These are phyloP conservation scores for Agrocybe praecox DNA, from an alignment of 768 basidiomycete species.

Conservation along the genomic window DNA sequence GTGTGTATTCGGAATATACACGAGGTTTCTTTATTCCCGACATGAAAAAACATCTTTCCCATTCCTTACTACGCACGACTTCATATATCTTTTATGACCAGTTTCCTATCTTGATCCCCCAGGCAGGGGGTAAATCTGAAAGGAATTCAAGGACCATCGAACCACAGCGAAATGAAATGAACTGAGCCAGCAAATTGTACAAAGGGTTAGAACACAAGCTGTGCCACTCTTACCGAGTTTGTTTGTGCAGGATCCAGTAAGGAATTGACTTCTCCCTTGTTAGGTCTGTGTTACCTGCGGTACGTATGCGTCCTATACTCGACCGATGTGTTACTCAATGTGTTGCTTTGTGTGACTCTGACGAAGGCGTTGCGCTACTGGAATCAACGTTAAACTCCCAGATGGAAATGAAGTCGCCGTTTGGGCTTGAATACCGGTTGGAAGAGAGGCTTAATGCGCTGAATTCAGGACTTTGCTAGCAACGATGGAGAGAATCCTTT, in stretches of 20 bases:
- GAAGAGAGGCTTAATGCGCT: not conserved
- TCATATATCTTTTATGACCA: not conserved
- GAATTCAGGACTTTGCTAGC: not conserved
- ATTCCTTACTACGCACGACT: constrained; percentile 1
- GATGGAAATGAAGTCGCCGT: not conserved
- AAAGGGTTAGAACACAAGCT: not conserved
- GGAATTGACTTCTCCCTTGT: not conserved
- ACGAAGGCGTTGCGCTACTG: not conserved
- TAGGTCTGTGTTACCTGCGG: not conserved
- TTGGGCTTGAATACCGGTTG: not conserved
- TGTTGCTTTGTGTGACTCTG: not conserved
- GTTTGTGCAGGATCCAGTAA: constrained; percentile 3
- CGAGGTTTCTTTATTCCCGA: no score
- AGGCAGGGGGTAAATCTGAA: constrained; percentile 1
- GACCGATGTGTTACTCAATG: not conserved
- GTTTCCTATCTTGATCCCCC: not conserved
- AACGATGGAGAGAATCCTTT: not conserved
- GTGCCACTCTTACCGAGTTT: not conserved
- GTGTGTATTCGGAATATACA: no score
- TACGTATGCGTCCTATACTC: not conserved
- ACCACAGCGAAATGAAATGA: no score
- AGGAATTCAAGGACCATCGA: not conserved
- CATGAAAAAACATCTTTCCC: not conserved
- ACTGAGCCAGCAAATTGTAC: not conserved
- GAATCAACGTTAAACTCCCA: not conserved